phyloP scores from a whole-genome alignment of 1,284 basidiomycete species.

The Cutaneotrichosporon cutaneum region DNA sequence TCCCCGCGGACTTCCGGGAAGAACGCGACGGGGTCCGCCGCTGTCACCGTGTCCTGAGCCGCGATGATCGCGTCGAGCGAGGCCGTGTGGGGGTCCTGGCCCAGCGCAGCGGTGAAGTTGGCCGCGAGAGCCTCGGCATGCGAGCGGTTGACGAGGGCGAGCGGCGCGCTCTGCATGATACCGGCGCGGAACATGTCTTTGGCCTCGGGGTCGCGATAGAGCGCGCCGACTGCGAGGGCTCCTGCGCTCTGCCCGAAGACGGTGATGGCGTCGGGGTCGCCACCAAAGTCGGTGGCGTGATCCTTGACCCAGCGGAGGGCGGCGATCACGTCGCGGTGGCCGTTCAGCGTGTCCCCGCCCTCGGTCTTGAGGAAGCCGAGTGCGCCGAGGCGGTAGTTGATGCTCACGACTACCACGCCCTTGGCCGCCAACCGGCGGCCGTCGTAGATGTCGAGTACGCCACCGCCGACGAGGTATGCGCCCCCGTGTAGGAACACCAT shows the following conservation, averaged over 20 bases:
- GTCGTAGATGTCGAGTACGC: neutral
- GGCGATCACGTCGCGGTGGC: slow-evolving; percentile 54
- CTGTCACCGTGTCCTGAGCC: neutral
- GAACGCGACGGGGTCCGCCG: neutral
- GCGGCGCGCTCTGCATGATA: slow-evolving; percentile 21
- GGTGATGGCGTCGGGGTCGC: slow-evolving; percentile 52
- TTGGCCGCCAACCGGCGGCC: neutral
- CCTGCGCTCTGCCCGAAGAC: slow-evolving; percentile 52
- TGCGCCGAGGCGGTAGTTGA: slow-evolving; percentile 55
- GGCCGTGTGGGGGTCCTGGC: neutral
- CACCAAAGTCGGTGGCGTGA: slow-evolving; percentile 51
- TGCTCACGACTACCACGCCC: slow-evolving; percentile 50
- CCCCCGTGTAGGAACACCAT: slow-evolving; percentile 7
- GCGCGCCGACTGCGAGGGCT: slow-evolving; percentile 37
- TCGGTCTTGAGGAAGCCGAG: slow-evolving; percentile 54
- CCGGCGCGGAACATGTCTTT: slow-evolving; percentile 46
- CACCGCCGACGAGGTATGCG: neutral
- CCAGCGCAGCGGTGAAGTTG: neutral
- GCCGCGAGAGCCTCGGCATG: neutral
- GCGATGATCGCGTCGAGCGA: neutral
- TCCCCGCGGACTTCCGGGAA: neutral
- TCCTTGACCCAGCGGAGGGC: slow-evolving; percentile 57
- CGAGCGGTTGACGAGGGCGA: neutral
- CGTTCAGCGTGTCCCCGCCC: slow-evolving; percentile 34
- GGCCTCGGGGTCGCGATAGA: slow-evolving; percentile 29